These are phyloP conservation scores for Pycnococcus provasolii DNA, from an alignment of 139 green algal genomes.

Conservation along the genomic window DNA sequence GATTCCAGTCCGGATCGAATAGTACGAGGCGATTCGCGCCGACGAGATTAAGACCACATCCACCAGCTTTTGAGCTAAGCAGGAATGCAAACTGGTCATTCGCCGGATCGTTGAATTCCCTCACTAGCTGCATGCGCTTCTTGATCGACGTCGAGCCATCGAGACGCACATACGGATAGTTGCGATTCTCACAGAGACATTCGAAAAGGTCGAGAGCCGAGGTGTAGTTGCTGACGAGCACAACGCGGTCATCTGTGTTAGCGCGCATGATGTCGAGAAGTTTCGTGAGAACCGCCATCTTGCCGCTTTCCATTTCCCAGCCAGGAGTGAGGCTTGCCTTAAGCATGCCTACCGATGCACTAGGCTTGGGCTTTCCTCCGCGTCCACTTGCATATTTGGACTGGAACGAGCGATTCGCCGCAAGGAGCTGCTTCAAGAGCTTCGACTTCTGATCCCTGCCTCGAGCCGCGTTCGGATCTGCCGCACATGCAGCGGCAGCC, in stretches of 20 bases:
- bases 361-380: no score
- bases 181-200: conserved; percentile 66
- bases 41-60: conserved; percentile 97
- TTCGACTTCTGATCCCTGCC: no score
- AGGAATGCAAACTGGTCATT: conserved; percentile 90
- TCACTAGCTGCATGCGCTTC: conserved; percentile 92
- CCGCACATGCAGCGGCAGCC: no score
- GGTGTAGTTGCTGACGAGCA: conserved; percentile 77
- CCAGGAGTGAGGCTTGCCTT: conserved; percentile 24
- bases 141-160: conserved; percentile 79
- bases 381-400: no score
- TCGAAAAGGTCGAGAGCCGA: conserved; percentile 24
- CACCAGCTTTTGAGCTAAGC: conserved; percentile 81
- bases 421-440: no score
- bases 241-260: conserved; percentile 65
- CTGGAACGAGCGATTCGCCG: conserved; percentile 14
- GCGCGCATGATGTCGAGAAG: conserved; percentile 72
- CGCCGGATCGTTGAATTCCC: conserved; percentile 54
- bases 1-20: conserved; percentile 94
- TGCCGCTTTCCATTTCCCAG: conserved; percentile 65
- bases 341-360: no score
- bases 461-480: no score
- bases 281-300: conserved; percentile 69
- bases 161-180: conserved; percentile 77
- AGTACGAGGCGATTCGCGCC: conserved; percentile 76